phyloP scores from a whole-genome alignment of 495 filamentous ascomycete genomes.

The Aspergillus cristatus region DNA sequence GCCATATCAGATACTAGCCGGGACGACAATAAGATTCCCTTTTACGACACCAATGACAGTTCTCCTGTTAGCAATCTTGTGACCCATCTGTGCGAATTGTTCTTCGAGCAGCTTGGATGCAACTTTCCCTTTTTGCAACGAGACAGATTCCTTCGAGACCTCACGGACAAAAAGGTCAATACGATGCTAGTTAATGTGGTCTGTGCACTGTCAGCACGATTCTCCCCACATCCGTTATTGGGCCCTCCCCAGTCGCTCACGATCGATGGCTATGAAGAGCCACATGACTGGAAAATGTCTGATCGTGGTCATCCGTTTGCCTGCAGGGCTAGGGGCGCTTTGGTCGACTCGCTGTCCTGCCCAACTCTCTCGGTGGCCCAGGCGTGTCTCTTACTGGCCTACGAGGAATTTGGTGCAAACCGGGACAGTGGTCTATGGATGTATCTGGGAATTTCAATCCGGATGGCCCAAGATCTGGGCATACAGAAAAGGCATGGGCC shows the following conservation, averaged over 20 bases:
- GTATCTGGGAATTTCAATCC: slow-evolving; percentile 76
- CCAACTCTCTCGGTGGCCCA: slow-evolving; percentile 73
- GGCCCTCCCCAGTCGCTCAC: slow-evolving; percentile 40
- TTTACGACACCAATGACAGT: slow-evolving; percentile 65
- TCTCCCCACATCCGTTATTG: slow-evolving; percentile 59
- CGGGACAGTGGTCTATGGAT: slow-evolving; percentile 86
- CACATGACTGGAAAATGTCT: slow-evolving; percentile 34
- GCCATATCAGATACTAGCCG: slow-evolving; percentile 37
- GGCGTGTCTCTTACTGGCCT: slow-evolving; percentile 70
- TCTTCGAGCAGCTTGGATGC: slow-evolving; percentile 70
- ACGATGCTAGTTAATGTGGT: slow-evolving; percentile 81
- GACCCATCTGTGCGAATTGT: slow-evolving; percentile 62
- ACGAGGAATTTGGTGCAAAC: slow-evolving; percentile 77
- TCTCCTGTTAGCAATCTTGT: slow-evolving; percentile 62
- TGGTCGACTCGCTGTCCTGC: slow-evolving; percentile 68
- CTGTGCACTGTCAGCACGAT: slow-evolving; percentile 72
- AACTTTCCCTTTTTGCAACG: slow-evolving; percentile 73
- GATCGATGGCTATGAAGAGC: slow-evolving; percentile 38
- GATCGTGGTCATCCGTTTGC: slow-evolving; percentile 61
- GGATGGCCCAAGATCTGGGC: slow-evolving; percentile 79
- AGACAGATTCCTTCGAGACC: slow-evolving; percentile 55
- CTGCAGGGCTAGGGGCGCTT: slow-evolving; percentile 62
- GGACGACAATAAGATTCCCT: slow-evolving; percentile 59
- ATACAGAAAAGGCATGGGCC: slow-evolving; percentile 65
- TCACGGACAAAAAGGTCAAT: slow-evolving; percentile 71